Base-by-base conservation (phyloP, 139 green algal genomes). In the Auxenochlorella protothecoides region DNA sequence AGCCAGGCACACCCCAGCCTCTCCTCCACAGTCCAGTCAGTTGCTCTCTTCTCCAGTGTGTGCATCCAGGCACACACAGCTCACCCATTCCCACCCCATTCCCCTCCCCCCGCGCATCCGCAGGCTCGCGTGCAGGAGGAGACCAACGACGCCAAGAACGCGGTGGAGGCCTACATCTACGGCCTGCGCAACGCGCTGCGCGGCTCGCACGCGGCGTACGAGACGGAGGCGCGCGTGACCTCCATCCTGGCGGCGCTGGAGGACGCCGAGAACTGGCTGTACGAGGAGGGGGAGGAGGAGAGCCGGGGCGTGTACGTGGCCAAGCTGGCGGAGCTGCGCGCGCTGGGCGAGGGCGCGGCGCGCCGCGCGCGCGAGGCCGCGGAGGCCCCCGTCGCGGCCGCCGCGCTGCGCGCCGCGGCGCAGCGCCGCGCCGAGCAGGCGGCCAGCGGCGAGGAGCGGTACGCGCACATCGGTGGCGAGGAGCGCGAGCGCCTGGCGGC, bases 211-310 rank as follows among this genome's bases (percentile, higher is more conserved):
- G 71, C 76, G 2, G 60, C 77, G 3, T 97, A 86, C 72, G 86
- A 91, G 52, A 85, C 78, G 53, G 79, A 90, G 60, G 81, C 73
- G 3, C 88, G 92, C 61, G 83, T 80, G 61, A 77, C 85, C 68
- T 64, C 74, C 16, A 81, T 97, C 57, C 72, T 70, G 53, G 64
- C 76, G 13, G 71, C 80, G 78, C 89, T 98, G 61, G 74, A 85
- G 51, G 7, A 77, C 10, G 16, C 65, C 5, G 78, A 99, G 87
- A 91, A 98, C 80, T 99, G 95, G 95, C 84, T 99, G 79, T 99
- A 99, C 68, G 95, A 98, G 5, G 95, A 99, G 66, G 95, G 95
- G 8, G 95, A 99, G 85, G 91, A 98, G 77, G 84, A 89, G 79
- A 88, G 72, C 60, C 97, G 97, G 81, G 87, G 81, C 12, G 90